These are phyloP conservation scores for Azolla pinnata DNA, from an alignment of 75 land plant species.

Conservation along the genomic window DNA sequence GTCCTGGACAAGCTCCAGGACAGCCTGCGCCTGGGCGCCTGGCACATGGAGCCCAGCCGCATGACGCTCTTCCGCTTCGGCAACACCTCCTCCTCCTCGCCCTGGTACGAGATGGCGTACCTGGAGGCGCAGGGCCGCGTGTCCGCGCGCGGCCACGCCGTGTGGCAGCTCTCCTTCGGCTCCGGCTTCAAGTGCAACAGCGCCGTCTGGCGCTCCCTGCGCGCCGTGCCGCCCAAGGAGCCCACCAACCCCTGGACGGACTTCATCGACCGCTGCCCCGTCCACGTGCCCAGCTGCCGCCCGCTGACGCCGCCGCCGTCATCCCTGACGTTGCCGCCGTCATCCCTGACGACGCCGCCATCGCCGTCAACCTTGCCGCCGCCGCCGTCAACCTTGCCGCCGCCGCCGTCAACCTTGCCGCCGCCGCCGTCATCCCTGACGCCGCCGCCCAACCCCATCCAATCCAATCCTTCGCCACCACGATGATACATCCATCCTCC, in stretches of 20 bases:
- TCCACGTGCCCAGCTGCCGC: slow-evolving; percentile 6
- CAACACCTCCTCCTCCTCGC: slow-evolving; percentile 33
- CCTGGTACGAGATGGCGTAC: slow-evolving; percentile 39
- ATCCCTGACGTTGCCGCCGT: not conserved
- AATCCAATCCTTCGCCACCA: too few relatives aligned
- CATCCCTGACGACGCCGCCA: too few relatives aligned
- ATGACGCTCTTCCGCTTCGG: slow-evolving; percentile 32
- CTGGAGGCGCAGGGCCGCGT: slow-evolving; percentile 30
- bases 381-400: too few relatives aligned
- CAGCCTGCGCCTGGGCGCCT: slow-evolving; percentile 19
- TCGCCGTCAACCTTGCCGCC: too few relatives aligned
- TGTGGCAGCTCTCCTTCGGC: slow-evolving; percentile 40
- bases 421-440: too few relatives aligned
- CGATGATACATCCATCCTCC: too few relatives aligned
- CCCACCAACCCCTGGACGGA: slow-evolving; percentile 24
- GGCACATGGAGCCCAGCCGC: slow-evolving; percentile 38
- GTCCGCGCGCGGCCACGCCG: slow-evolving; percentile 19
- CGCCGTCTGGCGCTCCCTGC: slow-evolving; percentile 27
- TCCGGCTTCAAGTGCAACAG: slow-evolving; percentile 39
- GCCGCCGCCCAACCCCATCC: too few relatives aligned
- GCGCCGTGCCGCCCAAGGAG: slow-evolving; percentile 4
- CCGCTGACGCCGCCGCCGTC: too few relatives aligned
- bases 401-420: too few relatives aligned
- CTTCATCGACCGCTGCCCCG: slow-evolving; percentile 28
- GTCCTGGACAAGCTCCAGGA: slow-evolving; percentile 39